Evolutionary conservation across 2,329 filamentous ascomycete genomes (phyloP).

Genomic region (Spiromastix sp.): DNA sequence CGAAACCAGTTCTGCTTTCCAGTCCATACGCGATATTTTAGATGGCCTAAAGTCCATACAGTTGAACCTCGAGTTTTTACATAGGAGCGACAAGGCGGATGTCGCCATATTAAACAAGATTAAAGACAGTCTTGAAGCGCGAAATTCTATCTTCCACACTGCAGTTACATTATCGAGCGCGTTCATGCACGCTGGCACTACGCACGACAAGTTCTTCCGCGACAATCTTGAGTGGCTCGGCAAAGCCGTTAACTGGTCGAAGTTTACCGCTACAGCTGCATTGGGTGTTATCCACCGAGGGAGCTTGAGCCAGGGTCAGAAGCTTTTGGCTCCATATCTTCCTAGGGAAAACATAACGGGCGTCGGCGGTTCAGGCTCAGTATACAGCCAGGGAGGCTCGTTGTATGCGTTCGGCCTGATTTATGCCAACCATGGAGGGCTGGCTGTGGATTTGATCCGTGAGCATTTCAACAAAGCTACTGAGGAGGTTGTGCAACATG

Average conservation of each 20-base stretch:
- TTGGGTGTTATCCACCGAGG: constrained; percentile 94
- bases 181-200: constrained; percentile 98
- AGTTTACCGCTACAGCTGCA: constrained; percentile 94
- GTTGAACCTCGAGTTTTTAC: constrained; percentile 91
- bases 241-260: constrained; percentile 98
- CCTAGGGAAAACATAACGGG: constrained; percentile 55
- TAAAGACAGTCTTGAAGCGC: constrained; percentile 84
- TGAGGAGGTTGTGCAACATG: constrained; percentile 85
- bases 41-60: constrained; percentile 89
- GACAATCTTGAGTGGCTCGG: constrained; percentile 97
- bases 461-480: constrained; percentile 41
- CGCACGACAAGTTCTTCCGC: constrained; percentile 96
- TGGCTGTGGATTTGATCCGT: constrained; percentile 50
- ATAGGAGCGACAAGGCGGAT: constrained; percentile 89
- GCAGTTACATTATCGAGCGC: constrained; percentile 96
- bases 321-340: constrained; percentile 88
- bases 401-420: constrained; percentile 93
- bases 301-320: constrained; percentile 85
- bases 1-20: constrained; percentile 45
- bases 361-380: constrained; percentile 66
- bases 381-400: constrained; percentile 92
- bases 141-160: constrained; percentile 97
- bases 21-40: constrained; percentile 53
- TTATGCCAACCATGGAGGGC: constrained; percentile 92
- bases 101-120: constrained; percentile 90